Evolutionary conservation across 345 rosid genomes (phyloP).

Genomic region (Lepidium sativum): DNA sequence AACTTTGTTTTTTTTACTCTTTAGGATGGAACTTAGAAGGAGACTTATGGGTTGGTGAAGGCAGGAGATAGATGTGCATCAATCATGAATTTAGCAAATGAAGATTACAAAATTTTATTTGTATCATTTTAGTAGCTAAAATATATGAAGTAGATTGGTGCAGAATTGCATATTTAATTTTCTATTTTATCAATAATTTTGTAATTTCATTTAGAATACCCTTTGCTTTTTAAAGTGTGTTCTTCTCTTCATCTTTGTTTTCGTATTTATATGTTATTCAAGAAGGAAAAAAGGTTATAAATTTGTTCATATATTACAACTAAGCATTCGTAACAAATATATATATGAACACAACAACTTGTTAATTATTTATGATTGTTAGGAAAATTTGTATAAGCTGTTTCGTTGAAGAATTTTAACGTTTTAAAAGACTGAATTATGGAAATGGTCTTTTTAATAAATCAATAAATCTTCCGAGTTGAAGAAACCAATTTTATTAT

Average conservation of each 20-base stretch:
- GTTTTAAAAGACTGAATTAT: no score
- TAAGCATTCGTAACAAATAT: not conserved
- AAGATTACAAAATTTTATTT: not conserved
- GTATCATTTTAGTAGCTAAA: not conserved
- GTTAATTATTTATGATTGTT: not conserved
- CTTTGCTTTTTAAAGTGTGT: not conserved
- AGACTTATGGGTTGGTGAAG: slow-evolving; percentile 37
- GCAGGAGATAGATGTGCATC: not conserved
- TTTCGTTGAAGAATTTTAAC: no score
- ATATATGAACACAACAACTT: not conserved
- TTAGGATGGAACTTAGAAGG: slow-evolving; percentile 67
- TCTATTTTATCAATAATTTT: not conserved
- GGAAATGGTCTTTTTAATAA: no score
- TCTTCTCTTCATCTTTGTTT: not conserved
- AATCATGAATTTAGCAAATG: not conserved
- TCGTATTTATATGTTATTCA: not conserved
- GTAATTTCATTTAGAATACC: not conserved
- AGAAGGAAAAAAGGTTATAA: not conserved
- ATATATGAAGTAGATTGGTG: not conserved
- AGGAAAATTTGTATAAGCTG: no score
- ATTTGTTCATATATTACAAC: no score
- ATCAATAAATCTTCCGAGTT: no score
- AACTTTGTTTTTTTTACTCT: not conserved
- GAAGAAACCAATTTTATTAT: no score
- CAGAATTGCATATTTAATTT: not conserved